Conservation (phyloP, 2,329 filamentous ascomycete species). For the Nemania sp. region DNA sequence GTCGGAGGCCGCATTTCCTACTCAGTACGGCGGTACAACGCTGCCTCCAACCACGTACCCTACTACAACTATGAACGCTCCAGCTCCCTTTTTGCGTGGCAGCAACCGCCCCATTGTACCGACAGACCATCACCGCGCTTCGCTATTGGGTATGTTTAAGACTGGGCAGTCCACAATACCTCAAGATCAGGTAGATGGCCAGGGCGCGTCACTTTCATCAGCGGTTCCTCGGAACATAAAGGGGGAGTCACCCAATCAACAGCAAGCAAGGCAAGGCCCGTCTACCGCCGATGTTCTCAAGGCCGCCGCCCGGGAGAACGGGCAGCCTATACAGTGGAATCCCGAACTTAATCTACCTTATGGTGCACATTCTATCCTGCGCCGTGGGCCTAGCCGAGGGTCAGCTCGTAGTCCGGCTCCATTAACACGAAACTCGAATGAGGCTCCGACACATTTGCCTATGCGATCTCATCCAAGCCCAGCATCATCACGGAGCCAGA, state of each 20-base stretch:
- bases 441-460: conserved; percentile 34
- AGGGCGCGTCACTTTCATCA: conserved; percentile 24
- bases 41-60: conserved; percentile 31
- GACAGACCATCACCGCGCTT: conserved; percentile 59
- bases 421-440: conserved; percentile 36
- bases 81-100: conserved; percentile 34
- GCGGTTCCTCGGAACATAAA: conserved; percentile 27
- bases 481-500: conserved; percentile 35
- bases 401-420: conserved; percentile 40
- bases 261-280: conserved; percentile 34
- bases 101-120: conserved; percentile 35
- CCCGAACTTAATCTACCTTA: conserved; percentile 56
- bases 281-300: conserved; percentile 48
- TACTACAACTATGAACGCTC: conserved; percentile 33
- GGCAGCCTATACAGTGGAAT: conserved; percentile 51
- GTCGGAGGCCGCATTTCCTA: conserved; percentile 30
- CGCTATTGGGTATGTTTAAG: conserved; percentile 68
- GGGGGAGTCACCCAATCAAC: conserved; percentile 39
- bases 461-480: conserved; percentile 42
- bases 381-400: conserved; percentile 47
- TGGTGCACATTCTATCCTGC: conserved; percentile 55
- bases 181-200: conserved; percentile 41
- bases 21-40: conserved; percentile 36
- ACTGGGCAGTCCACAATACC: conserved; percentile 51
- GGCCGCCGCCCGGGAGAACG: conserved; percentile 48